Evolutionary conservation across 2,329 filamentous ascomycete species (phyloP), one percentile per base, ranked within the genome.

Genomic region (Diplodia intermedia): DNA sequence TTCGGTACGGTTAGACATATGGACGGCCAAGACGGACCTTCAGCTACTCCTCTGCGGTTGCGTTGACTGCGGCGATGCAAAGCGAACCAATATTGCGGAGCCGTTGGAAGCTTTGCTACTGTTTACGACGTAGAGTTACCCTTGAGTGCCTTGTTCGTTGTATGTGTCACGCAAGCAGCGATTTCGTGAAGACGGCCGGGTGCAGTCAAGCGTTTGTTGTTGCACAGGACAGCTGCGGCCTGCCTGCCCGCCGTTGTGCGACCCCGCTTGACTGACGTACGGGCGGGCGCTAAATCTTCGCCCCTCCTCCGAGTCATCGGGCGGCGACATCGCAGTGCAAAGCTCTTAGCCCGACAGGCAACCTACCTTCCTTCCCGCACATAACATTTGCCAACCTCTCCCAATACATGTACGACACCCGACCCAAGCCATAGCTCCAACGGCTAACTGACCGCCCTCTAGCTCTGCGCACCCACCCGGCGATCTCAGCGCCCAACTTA

Each of bases 291-390:
- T 62, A 63, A 50, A 52, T n/a, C 31, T 52, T 52, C 31, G 60
- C 60, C 60, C 57, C 57, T 62, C 57, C 57, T 50, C 60, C 60
- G 60, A 63, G 43, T 63, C 60, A 63, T 63, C 60, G 47, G 60
- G 60, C 60, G 60, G 60, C 60, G 60, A 63, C 60, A 63, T 63
- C 60, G 60, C 60, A 63, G 60, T 53, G 57, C 47, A 63, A 63
- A 43, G 57, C 57, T 62, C 60, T 63, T 38, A 52, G 60, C 60
- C 60, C 60, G 43, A 62, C 60, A 61, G 56, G 26, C 56, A 50
- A 33, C 57, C 56, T 29, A 29, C 43, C 20, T 26, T 62, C 3
- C 50, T 43, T 60, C 11, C 38, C 29, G 38, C 56, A n/a, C 26
- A 20, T 14, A 26, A 9, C 18, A 3, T 33, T 52, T 38, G 26